Evolutionary conservation across 2,329 filamentous ascomycete species (phyloP).

Genomic region (Calonectria naviculata): DNA sequence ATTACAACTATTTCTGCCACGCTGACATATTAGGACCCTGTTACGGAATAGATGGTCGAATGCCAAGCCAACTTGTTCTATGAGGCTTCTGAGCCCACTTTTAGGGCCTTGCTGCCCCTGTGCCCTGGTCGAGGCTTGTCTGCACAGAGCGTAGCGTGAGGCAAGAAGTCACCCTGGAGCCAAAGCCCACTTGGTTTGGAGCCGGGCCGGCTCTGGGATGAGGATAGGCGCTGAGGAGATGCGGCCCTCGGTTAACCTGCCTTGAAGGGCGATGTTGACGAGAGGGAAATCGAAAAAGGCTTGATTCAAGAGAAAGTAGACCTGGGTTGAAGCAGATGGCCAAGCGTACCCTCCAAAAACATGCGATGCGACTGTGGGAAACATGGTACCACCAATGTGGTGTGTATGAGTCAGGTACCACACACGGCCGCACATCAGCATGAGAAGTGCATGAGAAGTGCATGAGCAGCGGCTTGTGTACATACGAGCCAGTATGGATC

Average conservation of each 20-base stretch:
- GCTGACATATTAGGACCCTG: slow-evolving; percentile 34
- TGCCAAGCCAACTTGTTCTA: slow-evolving; percentile 33
- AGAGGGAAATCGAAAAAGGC: background rate
- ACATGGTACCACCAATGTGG: slow-evolving; percentile 16
- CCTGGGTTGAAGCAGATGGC: background rate
- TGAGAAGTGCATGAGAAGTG: slow-evolving; percentile 1
- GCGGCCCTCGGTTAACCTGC: background rate
- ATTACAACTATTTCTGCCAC: slow-evolving; percentile 30
- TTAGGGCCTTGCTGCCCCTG: slow-evolving; percentile 8
- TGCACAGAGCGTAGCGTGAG: background rate
- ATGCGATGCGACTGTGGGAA: background rate
- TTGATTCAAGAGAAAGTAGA: background rate
- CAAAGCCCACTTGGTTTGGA: slow-evolving; percentile 19
- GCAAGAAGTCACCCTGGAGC: background rate
- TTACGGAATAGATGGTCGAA: slow-evolving; percentile 28
- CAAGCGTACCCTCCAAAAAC: background rate
- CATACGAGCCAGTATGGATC: slow-evolving; percentile 7
- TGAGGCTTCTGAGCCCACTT: slow-evolving; percentile 29
- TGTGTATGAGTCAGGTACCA: slow-evolving; percentile 27
- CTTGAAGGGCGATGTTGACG: background rate
- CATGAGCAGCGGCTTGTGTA: slow-evolving; percentile 6
- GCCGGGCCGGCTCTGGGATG: slow-evolving; percentile 15
- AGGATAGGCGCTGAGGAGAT: slow-evolving; percentile 4
- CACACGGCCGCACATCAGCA: slow-evolving; percentile 3
- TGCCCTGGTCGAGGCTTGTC: slow-evolving; percentile 9